Evolutionary conservation across 108 stramenopile species (phyloP).

Genomic region (Bacterosira constricta): DNA sequence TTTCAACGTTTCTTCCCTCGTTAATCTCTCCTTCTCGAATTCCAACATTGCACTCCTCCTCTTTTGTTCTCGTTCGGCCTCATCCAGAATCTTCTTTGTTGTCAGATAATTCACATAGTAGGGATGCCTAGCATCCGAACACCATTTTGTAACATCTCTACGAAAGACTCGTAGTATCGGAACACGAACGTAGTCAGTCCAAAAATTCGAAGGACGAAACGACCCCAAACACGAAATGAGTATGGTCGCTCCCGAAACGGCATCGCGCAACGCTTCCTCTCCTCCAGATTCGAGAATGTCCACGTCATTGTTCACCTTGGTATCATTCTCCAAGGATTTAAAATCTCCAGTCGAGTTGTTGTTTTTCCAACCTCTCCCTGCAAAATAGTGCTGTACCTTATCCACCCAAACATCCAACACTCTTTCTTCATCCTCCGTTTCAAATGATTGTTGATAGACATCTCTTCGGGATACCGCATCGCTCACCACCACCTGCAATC

Average conservation of each 20-base stretch:
- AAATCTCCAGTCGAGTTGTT: constrained; percentile 31
- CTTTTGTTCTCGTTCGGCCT: constrained; percentile 66
- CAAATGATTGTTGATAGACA: constrained; percentile 1
- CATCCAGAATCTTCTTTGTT: constrained; percentile 63
- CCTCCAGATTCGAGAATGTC: constrained; percentile 19
- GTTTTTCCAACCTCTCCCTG: background rate
- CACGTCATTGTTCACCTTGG: constrained; percentile 36
- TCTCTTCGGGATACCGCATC: constrained; percentile 56
- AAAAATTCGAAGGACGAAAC: constrained; percentile 61
- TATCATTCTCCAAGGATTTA: constrained; percentile 34
- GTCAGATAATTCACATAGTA: constrained; percentile 69
- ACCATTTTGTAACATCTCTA: constrained; percentile 64
- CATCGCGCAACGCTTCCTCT: constrained; percentile 59
- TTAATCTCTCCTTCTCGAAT: constrained; percentile 19
- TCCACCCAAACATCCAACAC: constrained; percentile 9
- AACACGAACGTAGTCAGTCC: constrained; percentile 59
- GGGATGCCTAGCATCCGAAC: constrained; percentile 64
- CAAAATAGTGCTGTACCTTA: background rate
- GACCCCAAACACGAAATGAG: constrained; percentile 75
- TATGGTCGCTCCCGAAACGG: constrained; percentile 56
- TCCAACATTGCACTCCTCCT: constrained; percentile 49
- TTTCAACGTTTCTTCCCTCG: constrained; percentile 17
- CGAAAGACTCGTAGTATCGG: constrained; percentile 58
- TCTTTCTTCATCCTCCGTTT: background rate
- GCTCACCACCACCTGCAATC: constrained; percentile 59